Evolutionary conservation across 441 rosid species (phyloP).

Genomic region (Mallotus japonicus): DNA sequence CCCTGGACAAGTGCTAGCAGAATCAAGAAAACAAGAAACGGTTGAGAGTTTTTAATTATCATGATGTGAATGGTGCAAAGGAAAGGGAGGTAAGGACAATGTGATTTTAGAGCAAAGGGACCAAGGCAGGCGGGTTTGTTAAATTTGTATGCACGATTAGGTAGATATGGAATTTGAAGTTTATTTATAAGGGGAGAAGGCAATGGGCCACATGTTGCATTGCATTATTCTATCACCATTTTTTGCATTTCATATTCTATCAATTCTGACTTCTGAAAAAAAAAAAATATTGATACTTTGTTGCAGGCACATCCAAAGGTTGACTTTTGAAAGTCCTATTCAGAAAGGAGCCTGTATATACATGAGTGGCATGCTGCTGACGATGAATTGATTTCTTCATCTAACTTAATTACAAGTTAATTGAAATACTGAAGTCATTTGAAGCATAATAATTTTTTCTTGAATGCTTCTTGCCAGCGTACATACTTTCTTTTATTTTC

Average conservation of each 20-base stretch:
- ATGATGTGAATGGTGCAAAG: constrained; percentile 8
- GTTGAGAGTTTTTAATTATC: constrained; percentile 20
- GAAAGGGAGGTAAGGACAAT: not conserved
- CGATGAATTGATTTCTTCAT: constrained; percentile 1
- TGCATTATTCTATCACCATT: not conserved
- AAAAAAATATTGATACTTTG: not conserved
- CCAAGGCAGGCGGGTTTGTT: not conserved
- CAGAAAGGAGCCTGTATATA: not conserved
- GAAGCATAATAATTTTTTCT: too few species aligned
- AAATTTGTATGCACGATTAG: constrained; percentile 8
- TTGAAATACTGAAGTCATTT: too few species aligned
- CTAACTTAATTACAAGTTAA: too few species aligned
- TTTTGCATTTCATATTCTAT: not conserved
- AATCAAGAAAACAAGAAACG: constrained; percentile 19
- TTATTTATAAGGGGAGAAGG: constrained; percentile 9
- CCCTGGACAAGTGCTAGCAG: constrained; percentile 25
- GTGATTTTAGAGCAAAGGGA: constrained; percentile 2
- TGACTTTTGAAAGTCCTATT: constrained; percentile 13
- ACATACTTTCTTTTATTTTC: not conserved
- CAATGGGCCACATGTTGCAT: not conserved
- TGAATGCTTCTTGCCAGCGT: too few species aligned
- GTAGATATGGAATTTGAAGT: not conserved
- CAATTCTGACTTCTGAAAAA: not conserved
- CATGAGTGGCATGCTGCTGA: not conserved
- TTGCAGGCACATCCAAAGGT: constrained; percentile 16